Evolutionary conservation across 2,329 filamentous ascomycete species (phyloP).

Genomic region (Fusarium sp.): DNA sequence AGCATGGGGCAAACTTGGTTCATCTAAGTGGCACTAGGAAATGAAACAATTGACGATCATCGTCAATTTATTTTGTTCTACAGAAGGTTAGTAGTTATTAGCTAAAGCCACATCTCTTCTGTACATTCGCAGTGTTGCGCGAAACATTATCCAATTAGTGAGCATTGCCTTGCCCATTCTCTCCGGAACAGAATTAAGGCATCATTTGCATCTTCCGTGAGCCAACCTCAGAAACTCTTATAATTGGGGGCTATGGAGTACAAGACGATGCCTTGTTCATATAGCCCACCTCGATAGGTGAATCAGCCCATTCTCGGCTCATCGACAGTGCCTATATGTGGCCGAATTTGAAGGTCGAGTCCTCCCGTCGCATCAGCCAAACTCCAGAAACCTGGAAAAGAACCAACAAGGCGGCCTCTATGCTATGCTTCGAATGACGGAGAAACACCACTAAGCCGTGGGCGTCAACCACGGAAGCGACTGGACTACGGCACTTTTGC

Average conservation of each 20-base stretch:
- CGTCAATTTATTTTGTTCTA: background rate
- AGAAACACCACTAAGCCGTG: background rate
- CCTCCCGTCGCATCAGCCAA: background rate
- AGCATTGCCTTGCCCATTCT: background rate
- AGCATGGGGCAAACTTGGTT: background rate
- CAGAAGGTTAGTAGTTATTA: background rate
- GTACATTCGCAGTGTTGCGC: background rate
- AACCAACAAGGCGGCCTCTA: background rate
- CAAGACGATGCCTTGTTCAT: background rate
- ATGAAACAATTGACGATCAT: constrained; percentile 20
- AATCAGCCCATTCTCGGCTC: background rate
- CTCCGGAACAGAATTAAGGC: background rate
- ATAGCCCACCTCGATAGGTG: background rate
- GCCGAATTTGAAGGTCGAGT: background rate
- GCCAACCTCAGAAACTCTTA: background rate
- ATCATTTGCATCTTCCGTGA: background rate
- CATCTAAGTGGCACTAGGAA: constrained; percentile 1
- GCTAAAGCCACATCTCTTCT: background rate
- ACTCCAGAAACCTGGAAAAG: background rate
- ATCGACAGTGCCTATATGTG: background rate
- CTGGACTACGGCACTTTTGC: background rate
- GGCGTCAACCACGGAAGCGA: background rate
- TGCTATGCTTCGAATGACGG: background rate
- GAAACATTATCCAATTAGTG: background rate
- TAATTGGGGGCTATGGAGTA: background rate